Evolutionary conservation across 768 basidiomycete species (phyloP), one percentile per base, ranked within the genome.

Genomic region (Boletus fagicola): DNA sequence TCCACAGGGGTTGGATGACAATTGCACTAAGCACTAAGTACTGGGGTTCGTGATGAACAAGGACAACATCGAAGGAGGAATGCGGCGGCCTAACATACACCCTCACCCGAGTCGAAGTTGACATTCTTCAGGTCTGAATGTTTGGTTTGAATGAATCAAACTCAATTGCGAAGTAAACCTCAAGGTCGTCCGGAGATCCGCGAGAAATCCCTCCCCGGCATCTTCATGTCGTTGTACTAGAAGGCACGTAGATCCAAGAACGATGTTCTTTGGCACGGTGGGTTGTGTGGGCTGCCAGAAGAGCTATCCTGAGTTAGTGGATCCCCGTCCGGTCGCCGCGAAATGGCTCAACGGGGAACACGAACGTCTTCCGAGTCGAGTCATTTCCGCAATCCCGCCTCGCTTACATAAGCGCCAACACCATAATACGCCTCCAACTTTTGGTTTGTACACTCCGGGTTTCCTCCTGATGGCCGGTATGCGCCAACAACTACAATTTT

Each of bases 71-170:
- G 30, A 9, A 30, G 30, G 30, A 28, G 28, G 28, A 28, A 28
- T 6, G 28, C 28, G 28, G 5, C 5, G 28, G 28, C 28, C 3
- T 28, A 6, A 28, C 28, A 28, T 28, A 28, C 5, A 28, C 28
- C 28, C 28, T 28, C 28, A 28, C n/a, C n/a, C n/a, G n/a, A n/a
- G n/a, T 28, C 5, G 5, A 28, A 28, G 28, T 28, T 6, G 28
- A 28, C 28, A 28, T 28, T 28, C 5, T 4, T 28, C 5, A 5
- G 28, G 3, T 28, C 5, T 28, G 28, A 38, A n/a, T 30, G 43
- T 43, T 13, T 56, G 56, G 28, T 10, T 52, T 54, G 26, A 56
- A 56, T 56, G 33, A 39, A 54, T 48, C 8, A 33, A 46, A 48
- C 28, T 35, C 26, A 11, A 43, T 18, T 15, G 46, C 6, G 43